Conservation (phyloP, 75 land plant species). For the Selaginella tamariscina region DNA sequence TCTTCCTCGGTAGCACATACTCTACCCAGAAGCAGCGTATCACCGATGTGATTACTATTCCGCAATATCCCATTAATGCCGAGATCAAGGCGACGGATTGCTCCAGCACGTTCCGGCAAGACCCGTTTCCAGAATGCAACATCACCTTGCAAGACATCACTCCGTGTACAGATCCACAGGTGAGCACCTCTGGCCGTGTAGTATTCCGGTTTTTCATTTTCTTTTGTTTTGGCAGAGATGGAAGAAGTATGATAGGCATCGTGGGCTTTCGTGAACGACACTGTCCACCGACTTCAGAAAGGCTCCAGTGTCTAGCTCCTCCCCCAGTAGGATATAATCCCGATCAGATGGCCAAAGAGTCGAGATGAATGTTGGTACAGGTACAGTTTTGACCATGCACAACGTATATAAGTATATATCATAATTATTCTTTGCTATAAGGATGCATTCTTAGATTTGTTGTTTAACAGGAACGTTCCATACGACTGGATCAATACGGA, state of each 20-base stretch:
- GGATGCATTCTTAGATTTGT: neutral
- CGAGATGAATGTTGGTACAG: conserved; percentile 81
- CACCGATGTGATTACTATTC: neutral
- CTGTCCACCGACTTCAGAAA: conserved; percentile 69
- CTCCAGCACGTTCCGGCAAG: conserved; percentile 22
- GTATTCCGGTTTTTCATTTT: neutral
- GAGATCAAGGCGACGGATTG: neutral
- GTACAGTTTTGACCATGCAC: no score
- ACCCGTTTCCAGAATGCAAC: conserved; percentile 43
- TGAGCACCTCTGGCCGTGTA: no score
- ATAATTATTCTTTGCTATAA: neutral
- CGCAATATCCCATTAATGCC: neutral
- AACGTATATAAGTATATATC: neutral
- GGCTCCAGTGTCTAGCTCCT: conserved; percentile 73
- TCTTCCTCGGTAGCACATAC: neutral
- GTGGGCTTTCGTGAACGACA: conserved; percentile 86
- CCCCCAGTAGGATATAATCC: conserved; percentile 85
- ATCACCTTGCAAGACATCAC: conserved; percentile 67
- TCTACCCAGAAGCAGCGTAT: neutral
- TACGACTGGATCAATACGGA: conserved; percentile 90
- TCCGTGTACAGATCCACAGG: conserved; percentile 80
- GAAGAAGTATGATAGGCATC: conserved; percentile 59
- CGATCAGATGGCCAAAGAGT: conserved; percentile 86
- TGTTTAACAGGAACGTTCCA: conserved; percentile 69
- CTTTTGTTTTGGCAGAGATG: conserved; percentile 57